Base-by-base conservation (phyloP, 305 asterid species). In the Solanum hybrid region DNA sequence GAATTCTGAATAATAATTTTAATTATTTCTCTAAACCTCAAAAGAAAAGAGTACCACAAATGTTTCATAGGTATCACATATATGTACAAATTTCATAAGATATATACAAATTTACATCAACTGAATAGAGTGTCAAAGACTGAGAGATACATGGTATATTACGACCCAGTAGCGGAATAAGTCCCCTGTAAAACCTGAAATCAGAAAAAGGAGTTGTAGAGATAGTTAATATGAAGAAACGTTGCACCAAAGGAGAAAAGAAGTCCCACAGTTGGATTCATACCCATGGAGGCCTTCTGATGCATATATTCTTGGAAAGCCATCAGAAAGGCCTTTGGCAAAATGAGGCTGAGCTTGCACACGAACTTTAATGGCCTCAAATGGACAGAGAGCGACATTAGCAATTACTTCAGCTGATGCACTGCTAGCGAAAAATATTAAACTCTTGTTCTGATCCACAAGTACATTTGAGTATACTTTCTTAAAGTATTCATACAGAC, bases 341-440 rank as follows among this genome's bases (percentile, higher is more conserved):
- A 91, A 93, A 90, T 88, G 89, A 73, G 92, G 94, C 40, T 93
- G 93, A 24, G 94, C 93, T 89, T 93, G 94, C 16, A 93, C 94
- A n/a, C 94, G 93, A 42, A 93, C 94, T 91, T 93, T 93, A 74
- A 93, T 91, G 74, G 94, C 94, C 94, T 93, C 94, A 64, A 93
- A 93, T 18, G 94, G 94, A 88, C 94, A 93, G 67, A 93, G 92
- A 74, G 91, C 92, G n/a, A 92, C 91, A 90, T 93, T 93, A 40
- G 95, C 94, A 64, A 93, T 93, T 74, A 93, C 90, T 91, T 93
- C 95, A 89, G 95, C 93, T 64, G 95, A 93, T 75, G 93, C 91
- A 6, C 94, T 93, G 87, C 95, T 92, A 13, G 91, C 75, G 28
- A 92, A 91, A 80, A 93, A 93, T 36, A 90, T 81, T 61, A 91